phyloP scores from a whole-genome alignment of 1,284 basidiomycete genomes.

The Pseudomicrostroma phylloplanum region DNA sequence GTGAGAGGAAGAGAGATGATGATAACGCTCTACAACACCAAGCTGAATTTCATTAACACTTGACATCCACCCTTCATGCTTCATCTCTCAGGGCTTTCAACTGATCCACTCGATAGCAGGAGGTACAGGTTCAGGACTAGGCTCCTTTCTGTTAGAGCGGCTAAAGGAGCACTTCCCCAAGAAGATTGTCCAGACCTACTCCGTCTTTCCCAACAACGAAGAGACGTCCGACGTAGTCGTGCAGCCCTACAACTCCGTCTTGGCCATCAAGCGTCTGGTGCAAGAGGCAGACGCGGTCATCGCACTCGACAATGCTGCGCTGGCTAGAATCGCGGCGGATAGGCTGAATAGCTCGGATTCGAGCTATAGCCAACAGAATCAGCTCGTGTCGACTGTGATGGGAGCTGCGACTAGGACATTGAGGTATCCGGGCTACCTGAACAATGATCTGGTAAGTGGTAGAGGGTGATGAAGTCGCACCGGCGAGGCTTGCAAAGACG shows the following conservation, averaged over 20 bases:
- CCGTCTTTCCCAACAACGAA: constrained; percentile 80
- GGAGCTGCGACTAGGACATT: constrained; percentile 92
- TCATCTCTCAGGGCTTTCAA: constrained; percentile 68
- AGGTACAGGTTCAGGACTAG: constrained; percentile 94
- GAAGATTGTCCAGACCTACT: constrained; percentile 98
- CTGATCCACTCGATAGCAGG: constrained; percentile 97
- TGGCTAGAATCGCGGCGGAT: constrained; percentile 85
- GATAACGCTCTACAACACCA: background rate
- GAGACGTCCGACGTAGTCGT: constrained; percentile 57
- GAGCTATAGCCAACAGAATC: constrained; percentile 64
- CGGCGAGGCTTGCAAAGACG: background rate
- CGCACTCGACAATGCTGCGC: constrained; percentile 91
- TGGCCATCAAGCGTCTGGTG: constrained; percentile 88
- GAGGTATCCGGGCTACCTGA: constrained; percentile 98
- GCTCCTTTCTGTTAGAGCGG: constrained; percentile 91
- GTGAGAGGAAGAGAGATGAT: constrained; percentile 54
- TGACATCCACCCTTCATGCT: too few relatives aligned
- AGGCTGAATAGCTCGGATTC: constrained; percentile 83
- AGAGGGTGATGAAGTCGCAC: background rate
- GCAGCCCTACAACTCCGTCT: constrained; percentile 90
- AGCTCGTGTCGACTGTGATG: constrained; percentile 49
- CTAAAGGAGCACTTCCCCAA: constrained; percentile 98
- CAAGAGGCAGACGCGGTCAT: constrained; percentile 97
- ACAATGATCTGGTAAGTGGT: constrained; percentile 67
- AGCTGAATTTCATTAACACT: background rate